Base-by-base conservation (phyloP, 2,329 filamentous ascomycete species). In the Podosphaera fusca region DNA sequence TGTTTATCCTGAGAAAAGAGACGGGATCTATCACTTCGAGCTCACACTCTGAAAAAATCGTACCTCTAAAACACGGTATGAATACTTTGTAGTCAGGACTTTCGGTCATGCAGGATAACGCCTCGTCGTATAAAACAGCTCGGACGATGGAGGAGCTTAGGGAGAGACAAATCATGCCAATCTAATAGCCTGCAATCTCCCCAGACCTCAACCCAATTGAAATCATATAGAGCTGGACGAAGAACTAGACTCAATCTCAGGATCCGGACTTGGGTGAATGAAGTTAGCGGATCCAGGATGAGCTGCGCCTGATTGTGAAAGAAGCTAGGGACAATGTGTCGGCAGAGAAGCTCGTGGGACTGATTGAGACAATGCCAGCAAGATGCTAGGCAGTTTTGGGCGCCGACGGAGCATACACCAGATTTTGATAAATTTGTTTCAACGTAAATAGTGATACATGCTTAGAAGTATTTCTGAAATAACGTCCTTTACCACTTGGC, bases 201-300 rank as follows among this genome's bases (percentile, higher is more conserved):
- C 60, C 60, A 33, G 61, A 62, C 57, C 56, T 62, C 5, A 60
- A 58, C 52, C 57, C 57, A 36, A 63, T 62, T 36, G 55, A 61
- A 54, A 60, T 53, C 34, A 36, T 63, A 7, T 62, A 52, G 60
- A 38, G 62, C 56, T 8, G 35, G 14, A 62, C 61, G 38, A 63
- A 63, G 58, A 56, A 61, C 31, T 61, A 61, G 58, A 61, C 61
- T 33, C 50, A 62, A 53, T 36, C 57, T 40, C 33, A 59, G 14
- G 58, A 60, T 55, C 60, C 56, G 49, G 5, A 59, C 3, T 54
- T 61, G 10, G 52, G 52, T 40, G 34, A 31, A 14, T 35, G 14
- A 29, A 55, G 30, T 34, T 33, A 61, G 49, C 56, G 58, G 2
- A 58, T 45, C 40, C 61, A 62, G 4, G 52, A 55, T 36, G 36